Percentiles rank a stretch among this genome's conserved stretches.
Conservation (phyloP, 306 rosid genomes). For the Castanea sativa region DNA sequence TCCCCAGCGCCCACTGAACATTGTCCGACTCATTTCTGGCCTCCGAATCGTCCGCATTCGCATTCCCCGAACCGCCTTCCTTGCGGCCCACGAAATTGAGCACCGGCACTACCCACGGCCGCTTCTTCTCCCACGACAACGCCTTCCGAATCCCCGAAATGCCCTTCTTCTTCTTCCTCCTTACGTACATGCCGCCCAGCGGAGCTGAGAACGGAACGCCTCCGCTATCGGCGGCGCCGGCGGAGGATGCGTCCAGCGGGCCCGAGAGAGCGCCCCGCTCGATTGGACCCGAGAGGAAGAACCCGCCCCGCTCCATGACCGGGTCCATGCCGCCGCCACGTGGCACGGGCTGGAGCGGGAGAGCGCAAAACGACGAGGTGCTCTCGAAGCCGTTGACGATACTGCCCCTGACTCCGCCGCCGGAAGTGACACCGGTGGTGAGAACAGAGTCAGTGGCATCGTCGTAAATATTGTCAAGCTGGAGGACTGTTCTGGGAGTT, state of each 20-base stretch:
- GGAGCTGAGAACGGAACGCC: constrained; percentile 83
- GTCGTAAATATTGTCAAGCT: constrained; percentile 48
- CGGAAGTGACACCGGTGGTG: constrained; percentile 34
- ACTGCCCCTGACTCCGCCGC: constrained; percentile 39
- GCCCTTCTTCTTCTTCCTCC: constrained; percentile 62
- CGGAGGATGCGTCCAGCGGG: constrained; percentile 54
- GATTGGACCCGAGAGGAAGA: constrained; percentile 92
- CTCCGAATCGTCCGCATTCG: constrained; percentile 42
- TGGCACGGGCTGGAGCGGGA: constrained; percentile 89
- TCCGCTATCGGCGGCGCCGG: constrained; percentile 20
- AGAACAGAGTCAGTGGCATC: constrained; percentile 42
- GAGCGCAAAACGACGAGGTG: constrained; percentile 71
- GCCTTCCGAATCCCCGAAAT: constrained; percentile 74
- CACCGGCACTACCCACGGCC: constrained; percentile 95
- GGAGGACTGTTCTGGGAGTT: constrained; percentile 73
- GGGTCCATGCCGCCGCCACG: constrained; percentile 53
- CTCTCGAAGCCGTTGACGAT: constrained; percentile 82
- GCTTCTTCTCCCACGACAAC: constrained; percentile 71
- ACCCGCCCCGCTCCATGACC: constrained; percentile 58
- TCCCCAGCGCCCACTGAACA: constrained; percentile 91
- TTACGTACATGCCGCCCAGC: constrained; percentile 57
- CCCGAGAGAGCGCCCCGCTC: constrained; percentile 89
- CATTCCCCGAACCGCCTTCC: constrained; percentile 34
- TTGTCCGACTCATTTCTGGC: constrained; percentile 39
- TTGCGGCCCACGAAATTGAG: constrained; percentile 67